A percentile compares a stretch with the other conserved stretches of the same genome.
Evolutionary conservation across 495 filamentous ascomycete species (phyloP).

Genomic region (Acidiella bohemica): DNA sequence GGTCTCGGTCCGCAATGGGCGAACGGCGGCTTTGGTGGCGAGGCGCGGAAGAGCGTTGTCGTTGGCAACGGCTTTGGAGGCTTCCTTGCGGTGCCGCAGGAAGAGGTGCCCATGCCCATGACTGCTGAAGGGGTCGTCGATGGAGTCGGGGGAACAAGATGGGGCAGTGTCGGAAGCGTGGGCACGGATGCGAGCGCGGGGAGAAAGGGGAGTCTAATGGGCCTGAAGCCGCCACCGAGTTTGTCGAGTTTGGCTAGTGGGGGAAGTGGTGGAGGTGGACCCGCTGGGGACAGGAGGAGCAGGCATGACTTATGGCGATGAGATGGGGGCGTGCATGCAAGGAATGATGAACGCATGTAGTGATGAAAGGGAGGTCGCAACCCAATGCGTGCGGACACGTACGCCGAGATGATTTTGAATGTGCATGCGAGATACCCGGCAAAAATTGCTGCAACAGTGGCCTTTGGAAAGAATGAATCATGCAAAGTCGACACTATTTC

Average conservation of each 20-base stretch:
- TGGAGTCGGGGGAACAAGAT: constrained; percentile 12
- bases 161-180: constrained; percentile 13
- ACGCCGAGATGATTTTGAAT: no score
- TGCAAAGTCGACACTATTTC: no score
- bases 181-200: constrained; percentile 6
- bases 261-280: not conserved
- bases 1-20: constrained; percentile 42
- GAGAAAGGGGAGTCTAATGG: not conserved
- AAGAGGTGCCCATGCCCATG: constrained; percentile 29
- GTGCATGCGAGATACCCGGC: no score
- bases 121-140: constrained; percentile 11
- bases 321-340: constrained; percentile 1
- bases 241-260: constrained; percentile 4
- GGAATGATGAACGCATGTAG: not conserved
- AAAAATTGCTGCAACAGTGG: no score
- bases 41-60: constrained; percentile 46
- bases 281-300: constrained; percentile 18
- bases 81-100: constrained; percentile 63
- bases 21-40: constrained; percentile 33
- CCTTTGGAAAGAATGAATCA: no score
- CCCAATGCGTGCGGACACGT: no score
- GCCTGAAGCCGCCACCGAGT: constrained; percentile 19
- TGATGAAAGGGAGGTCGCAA: not conserved
- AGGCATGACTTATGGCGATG: constrained; percentile 26
- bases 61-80: constrained; percentile 69